Evolutionary conservation across 2,329 filamentous ascomycete genomes (phyloP).

Genomic region (Hymenoscyphus repandus): DNA sequence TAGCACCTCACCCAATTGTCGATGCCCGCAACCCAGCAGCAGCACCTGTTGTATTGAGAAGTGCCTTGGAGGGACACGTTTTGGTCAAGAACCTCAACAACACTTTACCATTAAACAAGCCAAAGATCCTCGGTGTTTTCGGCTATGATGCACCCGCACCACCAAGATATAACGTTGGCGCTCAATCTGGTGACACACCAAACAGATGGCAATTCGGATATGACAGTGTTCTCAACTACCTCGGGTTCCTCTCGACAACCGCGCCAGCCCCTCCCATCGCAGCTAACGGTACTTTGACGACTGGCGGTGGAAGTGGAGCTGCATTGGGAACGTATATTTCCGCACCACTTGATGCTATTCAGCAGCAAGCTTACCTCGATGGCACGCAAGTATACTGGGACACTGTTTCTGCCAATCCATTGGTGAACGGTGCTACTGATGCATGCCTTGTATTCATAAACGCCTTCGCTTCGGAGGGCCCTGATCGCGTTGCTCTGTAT

Average conservation of each 20-base stretch:
- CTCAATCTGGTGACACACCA: neutral
- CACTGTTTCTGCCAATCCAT: slow-evolving; percentile 42
- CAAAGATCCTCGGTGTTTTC: slow-evolving; percentile 50
- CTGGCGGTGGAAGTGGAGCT: slow-evolving; percentile 43
- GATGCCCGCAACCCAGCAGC: slow-evolving; percentile 49
- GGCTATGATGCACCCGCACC: slow-evolving; percentile 49
- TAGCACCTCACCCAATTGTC: slow-evolving; percentile 45
- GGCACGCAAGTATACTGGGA: slow-evolving; percentile 56
- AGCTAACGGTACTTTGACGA: slow-evolving; percentile 42
- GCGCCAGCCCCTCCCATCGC: slow-evolving; percentile 45
- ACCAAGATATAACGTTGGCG: neutral
- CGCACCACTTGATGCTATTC: slow-evolving; percentile 51
- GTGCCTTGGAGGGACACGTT: slow-evolving; percentile 59
- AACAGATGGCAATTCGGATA: slow-evolving; percentile 5
- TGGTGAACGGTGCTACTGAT: slow-evolving; percentile 44
- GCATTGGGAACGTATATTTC: slow-evolving; percentile 44
- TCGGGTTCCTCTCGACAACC: slow-evolving; percentile 25
- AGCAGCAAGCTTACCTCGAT: slow-evolving; percentile 47
- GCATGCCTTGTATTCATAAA: slow-evolving; percentile 66
- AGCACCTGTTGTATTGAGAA: slow-evolving; percentile 45
- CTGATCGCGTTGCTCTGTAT: slow-evolving; percentile 53
- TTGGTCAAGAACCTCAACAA: slow-evolving; percentile 53
- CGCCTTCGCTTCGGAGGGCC: slow-evolving; percentile 68
- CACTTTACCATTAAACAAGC: slow-evolving; percentile 43
- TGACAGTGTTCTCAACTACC: neutral